Base-by-base conservation (phyloP, 148 eudicot species). In the Oxyria digyna region DNA sequence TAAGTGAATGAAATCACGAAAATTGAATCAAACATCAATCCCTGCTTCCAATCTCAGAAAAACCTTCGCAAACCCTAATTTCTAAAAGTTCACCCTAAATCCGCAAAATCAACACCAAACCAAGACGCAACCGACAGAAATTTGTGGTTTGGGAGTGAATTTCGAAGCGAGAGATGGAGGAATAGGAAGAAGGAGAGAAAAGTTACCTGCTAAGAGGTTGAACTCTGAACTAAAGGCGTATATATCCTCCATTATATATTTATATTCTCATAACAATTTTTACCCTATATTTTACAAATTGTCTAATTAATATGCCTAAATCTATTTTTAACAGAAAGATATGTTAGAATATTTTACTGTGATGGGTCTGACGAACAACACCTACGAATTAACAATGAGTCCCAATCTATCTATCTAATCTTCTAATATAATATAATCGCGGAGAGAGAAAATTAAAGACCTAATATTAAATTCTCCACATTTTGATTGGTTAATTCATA, bases 241-340 rank as follows among this genome's bases (percentile, higher is more conserved):
- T 6, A 29, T 11, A 48, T 69, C 71, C 37, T 42, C 71, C 71
- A 69, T 69, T 18, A 35, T 2, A n/a, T n/a, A n/a, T n/a, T n/a
- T n/a, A n/a, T n/a, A n/a, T n/a, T n/a, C n/a, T n/a, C n/a, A n/a
- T n/a, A n/a, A n/a, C n/a, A n/a, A n/a, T n/a, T n/a, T n/a, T n/a
- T n/a, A n/a, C n/a, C n/a, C n/a, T n/a, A n/a, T n/a, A n/a, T n/a
- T n/a, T n/a, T n/a, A n/a, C n/a, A n/a, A n/a, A n/a, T n/a, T n/a
- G n/a, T n/a, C n/a, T n/a, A n/a, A n/a, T n/a, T n/a, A n/a, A n/a
- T n/a, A n/a, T n/a, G n/a, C n/a, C n/a, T n/a, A n/a, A n/a, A n/a
- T n/a, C n/a, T n/a, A n/a, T n/a, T n/a, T n/a, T n/a, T n/a, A n/a
- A n/a, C n/a, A n/a, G n/a, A n/a, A n/a, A n/a, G n/a, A n/a, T n/a